Evolutionary conservation across 2,329 filamentous ascomycete genomes (phyloP), one percentile per base, ranked within the genome.

Genomic region (Sporothrix euskadiensis): DNA sequence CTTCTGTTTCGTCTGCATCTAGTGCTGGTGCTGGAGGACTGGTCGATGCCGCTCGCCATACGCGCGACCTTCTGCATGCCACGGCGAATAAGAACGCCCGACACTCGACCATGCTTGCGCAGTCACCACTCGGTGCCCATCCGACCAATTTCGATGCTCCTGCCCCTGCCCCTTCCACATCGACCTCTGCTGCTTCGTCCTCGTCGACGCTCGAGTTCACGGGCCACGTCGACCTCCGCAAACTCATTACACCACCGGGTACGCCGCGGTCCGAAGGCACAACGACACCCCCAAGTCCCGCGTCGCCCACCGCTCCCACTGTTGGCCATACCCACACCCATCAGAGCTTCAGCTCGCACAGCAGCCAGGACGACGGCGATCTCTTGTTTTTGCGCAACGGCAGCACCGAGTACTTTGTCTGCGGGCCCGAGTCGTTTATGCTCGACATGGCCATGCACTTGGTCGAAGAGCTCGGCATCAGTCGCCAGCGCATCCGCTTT

Each of bases 361-460:
- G 2, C 49, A 41, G 49, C 65, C 10, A 16, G 32, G 61, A 69
- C 19, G 80, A 81, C 30, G 78, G 79, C 14, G 81, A 83, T 4
- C 83, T 87, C 74, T 79, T 88, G 44, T 84, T 82, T 76, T 80
- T 88, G 2, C 75, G 78, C 71, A 82, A 85, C 75, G 79, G 81
- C 49, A 81, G 82, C 14, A 82, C 86, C 4, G 85, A 87, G 79
- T 88, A 88, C 77, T 88, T 82, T 76, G 83, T 88, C 69, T 88
- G 86, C 74, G 87, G 87, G 0, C 85, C 86, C 0, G 85, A 87
- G 79, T 81, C 83, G 74, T 88, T 88, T 76, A 88, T 88, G 86
- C 76, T 83, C 2, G 85, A 88, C 77, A 85, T 86, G 80, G 81
- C 82, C 2, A 79, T 81, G 71, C 84, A 82, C 65, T 79, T 87